A percentile compares a stretch with the other conserved stretches of the same genome.
Conservation (phyloP, 192 early-diverging fungal species). For the Coemansia sp. region DNA sequence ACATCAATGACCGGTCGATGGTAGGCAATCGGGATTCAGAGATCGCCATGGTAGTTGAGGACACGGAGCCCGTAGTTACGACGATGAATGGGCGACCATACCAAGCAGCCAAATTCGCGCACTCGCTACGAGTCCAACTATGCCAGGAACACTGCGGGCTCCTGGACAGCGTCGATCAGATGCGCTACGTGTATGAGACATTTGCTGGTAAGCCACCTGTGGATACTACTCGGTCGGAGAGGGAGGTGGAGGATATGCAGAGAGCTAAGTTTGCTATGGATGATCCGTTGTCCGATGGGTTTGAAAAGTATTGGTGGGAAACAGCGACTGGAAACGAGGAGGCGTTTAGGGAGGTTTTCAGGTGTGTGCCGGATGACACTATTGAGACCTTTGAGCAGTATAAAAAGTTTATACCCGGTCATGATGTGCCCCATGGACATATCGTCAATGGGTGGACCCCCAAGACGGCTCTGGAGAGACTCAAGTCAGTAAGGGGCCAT, state of each 20-base stretch:
- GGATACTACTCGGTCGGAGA: conserved; percentile 19
- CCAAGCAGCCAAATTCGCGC: conserved; percentile 71
- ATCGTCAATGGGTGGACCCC: conserved; percentile 22
- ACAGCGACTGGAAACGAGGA: conserved; percentile 67
- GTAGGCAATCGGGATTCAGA: conserved; percentile 84
- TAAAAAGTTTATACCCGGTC: conserved; percentile 48
- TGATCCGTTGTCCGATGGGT: conserved; percentile 69
- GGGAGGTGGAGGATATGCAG: conserved; percentile 3
- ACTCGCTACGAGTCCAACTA: conserved; percentile 69
- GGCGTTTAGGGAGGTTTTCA: conserved; percentile 77
- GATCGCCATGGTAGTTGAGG: conserved; percentile 80
- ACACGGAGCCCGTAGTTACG: conserved; percentile 63
- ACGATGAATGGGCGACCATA: conserved; percentile 75
- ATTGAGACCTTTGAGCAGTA: conserved; percentile 62
- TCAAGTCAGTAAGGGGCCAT: conserved; percentile 45
- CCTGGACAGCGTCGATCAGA: conserved; percentile 53
- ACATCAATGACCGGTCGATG: conserved; percentile 91
- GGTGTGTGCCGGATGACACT: conserved; percentile 82
- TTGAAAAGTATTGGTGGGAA: conserved; percentile 61
- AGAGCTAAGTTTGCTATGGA: conserved; percentile 35
- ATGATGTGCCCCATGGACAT: conserved; percentile 45
- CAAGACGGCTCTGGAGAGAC: conserved; percentile 27
- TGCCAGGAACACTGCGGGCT: conserved; percentile 84
- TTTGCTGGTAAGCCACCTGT: conserved; percentile 45
- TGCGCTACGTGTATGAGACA: conserved; percentile 41